Evolutionary conservation across 1,139 yeast species (phyloP).

Genomic region (Kodamaea ohmeri): DNA sequence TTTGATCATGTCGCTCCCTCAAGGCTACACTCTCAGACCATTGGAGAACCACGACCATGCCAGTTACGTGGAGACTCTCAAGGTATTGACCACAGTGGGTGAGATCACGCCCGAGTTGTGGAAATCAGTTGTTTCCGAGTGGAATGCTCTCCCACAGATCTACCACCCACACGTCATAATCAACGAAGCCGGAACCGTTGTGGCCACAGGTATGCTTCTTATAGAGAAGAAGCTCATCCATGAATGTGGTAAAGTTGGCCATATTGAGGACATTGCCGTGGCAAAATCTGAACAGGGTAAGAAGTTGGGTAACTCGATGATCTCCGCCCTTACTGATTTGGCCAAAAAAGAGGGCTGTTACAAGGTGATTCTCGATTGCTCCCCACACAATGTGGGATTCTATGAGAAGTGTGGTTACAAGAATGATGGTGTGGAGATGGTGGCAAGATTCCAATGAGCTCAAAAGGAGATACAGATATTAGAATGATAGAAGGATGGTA

Average conservation of each 20-base stretch:
- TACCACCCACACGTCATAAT: constrained; percentile 64
- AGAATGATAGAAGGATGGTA: neutral
- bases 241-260: constrained; percentile 83
- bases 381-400: constrained; percentile 73
- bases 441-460: constrained; percentile 21
- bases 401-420: constrained; percentile 81
- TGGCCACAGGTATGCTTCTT: constrained; percentile 47
- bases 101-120: constrained; percentile 45
- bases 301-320: constrained; percentile 68
- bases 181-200: constrained; percentile 44
- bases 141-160: constrained; percentile 44
- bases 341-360: constrained; percentile 71
- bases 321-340: constrained; percentile 56
- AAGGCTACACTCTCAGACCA: constrained; percentile 53
- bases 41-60: constrained; percentile 44
- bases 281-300: constrained; percentile 75
- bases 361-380: constrained; percentile 88
- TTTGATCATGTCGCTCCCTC: constrained; percentile 36
- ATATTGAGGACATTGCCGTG: constrained; percentile 93
- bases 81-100: constrained; percentile 65
- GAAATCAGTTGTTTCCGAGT: constrained; percentile 40
- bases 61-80: constrained; percentile 50
- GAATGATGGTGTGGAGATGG: constrained; percentile 76
- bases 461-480: constrained; percentile 7
- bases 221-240: constrained; percentile 70